Evolutionary conservation across 2,329 filamentous ascomycete genomes (phyloP), one percentile per base, ranked within the genome.

Genomic region (Alternaria conjuncta): DNA sequence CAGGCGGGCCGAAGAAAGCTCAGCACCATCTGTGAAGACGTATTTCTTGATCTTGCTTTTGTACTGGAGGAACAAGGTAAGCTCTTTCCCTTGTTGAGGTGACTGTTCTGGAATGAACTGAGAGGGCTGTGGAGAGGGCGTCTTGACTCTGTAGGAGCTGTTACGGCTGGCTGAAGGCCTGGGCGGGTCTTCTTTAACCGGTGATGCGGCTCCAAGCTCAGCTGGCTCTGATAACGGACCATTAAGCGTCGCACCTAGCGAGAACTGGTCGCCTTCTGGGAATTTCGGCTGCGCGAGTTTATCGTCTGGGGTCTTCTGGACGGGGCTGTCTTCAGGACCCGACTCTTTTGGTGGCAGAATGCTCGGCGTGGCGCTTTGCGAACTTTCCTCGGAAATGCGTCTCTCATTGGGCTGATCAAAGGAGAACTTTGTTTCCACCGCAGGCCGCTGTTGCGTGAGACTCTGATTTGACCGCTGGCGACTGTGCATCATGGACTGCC

Each of bases 21-120:
- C 93, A 30, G 90, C 90, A 1, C 95, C 95, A 77, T 96, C 94
- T 1, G 92, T 84, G 32, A 98, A 86, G 15, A 97, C 89, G 77
- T 96, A 96, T 79, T 98, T 98, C 82, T 97, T 98, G 71, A 98
- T 94, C 78, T 96, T 96, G 72, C 92, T 96, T 78, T 96, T 97
- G 83, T 98, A 97, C 80, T 98, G 95, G 65, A 98, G 81, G 78
- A 98, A 99, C 43, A 99, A 83, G 0, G 95, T 98, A 55, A 99
- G 85, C 71, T 97, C 94, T 77, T 97, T 97, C 9, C 90, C 90
- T 7, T 89, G 84, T 36, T 91, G 90, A 9, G 93, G 93, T 0
- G 91, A 92, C 28, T 83, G 79, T 32, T 85, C 83, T 4, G 83
- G 80, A n/a, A 83, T 74, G 59, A 82, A 85, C 59, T 82, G 81